Conservation (phyloP, 1,284 basidiomycete genomes). For the Heimioporus punctisporus region DNA sequence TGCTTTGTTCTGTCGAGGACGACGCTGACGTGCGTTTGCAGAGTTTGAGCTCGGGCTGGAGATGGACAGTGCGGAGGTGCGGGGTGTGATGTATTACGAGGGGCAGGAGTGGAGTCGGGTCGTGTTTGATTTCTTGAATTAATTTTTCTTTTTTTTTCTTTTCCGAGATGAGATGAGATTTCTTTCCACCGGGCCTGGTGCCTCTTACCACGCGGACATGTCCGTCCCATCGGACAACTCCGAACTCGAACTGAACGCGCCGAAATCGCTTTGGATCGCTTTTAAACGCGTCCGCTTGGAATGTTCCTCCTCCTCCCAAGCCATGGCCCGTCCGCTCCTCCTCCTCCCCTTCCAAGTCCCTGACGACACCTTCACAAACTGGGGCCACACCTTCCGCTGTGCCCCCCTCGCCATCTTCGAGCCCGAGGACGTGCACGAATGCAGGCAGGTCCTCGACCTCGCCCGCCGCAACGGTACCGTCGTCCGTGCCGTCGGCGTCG, state of each 20-base stretch:
- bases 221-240: constrained; percentile 1
- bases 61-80: constrained; percentile 80
- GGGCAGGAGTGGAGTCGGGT: constrained; percentile 77
- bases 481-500: constrained; percentile 87
- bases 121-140: constrained; percentile 56
- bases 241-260: not conserved
- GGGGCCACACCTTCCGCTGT: constrained; percentile 71
- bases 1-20: too few relatives aligned
- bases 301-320: not conserved
- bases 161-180: not conserved
- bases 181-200: constrained; percentile 1
- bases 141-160: not conserved
- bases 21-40: too few relatives aligned
- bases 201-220: not conserved
- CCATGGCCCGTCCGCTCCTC: constrained; percentile 2
- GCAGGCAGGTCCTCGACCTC: constrained; percentile 81
- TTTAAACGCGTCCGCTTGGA: not conserved
- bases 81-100: constrained; percentile 73
- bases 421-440: constrained; percentile 75
- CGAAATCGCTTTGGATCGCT: not conserved
- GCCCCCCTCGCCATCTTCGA: constrained; percentile 73
- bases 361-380: constrained; percentile 62
- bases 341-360: constrained; percentile 51
- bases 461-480: constrained; percentile 74
- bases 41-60: constrained; percentile 84